These are phyloP conservation scores for Suillus plorans DNA, from an alignment of 768 basidiomycete genomes.

Conservation along the genomic window DNA sequence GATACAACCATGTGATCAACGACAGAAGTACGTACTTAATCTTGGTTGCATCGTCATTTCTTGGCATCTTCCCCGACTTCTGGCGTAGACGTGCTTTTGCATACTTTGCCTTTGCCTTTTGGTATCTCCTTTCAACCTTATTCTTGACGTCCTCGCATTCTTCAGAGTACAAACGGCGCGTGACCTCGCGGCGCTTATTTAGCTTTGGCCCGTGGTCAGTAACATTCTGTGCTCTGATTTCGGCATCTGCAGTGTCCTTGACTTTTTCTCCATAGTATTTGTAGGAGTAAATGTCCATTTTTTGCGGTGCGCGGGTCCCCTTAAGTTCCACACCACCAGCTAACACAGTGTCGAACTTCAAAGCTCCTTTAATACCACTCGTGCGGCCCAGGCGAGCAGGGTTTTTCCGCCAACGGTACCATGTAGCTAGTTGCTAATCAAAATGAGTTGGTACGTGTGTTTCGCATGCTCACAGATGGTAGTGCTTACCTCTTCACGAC, in stretches of 20 bases:
- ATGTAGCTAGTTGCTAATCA: not conserved
- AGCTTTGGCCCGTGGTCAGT: not conserved
- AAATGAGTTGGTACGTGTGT: not conserved
- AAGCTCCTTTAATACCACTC: not conserved
- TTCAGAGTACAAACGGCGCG: not conserved
- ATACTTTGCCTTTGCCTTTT: not conserved
- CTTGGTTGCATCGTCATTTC: not conserved
- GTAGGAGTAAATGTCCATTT: not conserved
- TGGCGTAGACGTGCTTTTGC: not conserved
- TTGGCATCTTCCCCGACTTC: not conserved
- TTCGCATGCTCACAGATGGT: not conserved
- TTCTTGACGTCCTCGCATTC: not conserved
- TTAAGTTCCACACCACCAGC: not conserved
- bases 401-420: not conserved
- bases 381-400: not conserved
- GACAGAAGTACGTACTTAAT: not conserved
- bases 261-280: not conserved
- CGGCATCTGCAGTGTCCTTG: not conserved
- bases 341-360: not conserved
- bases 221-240: not conserved
- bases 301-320: not conserved
- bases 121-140: not conserved
- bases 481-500: not conserved
- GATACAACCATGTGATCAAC: too few species aligned
- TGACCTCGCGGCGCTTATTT: not conserved